Evolutionary conservation across 257 asterid genomes (phyloP).

Genomic region (Solanum bulbocastanum): DNA sequence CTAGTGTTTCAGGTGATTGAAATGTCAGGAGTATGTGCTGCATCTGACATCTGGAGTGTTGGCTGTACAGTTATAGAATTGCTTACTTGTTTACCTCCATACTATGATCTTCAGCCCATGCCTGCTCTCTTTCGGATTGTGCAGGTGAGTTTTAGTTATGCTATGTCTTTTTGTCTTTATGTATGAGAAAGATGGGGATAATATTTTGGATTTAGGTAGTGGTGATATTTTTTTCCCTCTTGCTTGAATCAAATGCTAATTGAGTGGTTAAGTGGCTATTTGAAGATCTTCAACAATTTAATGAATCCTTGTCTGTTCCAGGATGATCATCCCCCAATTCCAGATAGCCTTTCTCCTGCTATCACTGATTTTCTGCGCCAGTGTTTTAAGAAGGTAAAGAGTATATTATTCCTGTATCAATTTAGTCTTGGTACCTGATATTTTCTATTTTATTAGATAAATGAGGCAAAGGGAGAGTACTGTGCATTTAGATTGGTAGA

Average conservation of each 20-base stretch:
- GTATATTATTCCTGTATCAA: neutral
- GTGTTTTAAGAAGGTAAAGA: conserved; percentile 40
- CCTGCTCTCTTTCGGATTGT: conserved; percentile 97
- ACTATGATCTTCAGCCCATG: conserved; percentile 98
- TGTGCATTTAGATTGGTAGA: neutral
- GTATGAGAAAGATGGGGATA: neutral
- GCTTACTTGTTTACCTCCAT: conserved; percentile 94
- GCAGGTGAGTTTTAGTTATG: conserved; percentile 44
- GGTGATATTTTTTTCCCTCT: neutral
- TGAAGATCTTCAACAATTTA: neutral
- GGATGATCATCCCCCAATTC: conserved; percentile 49
- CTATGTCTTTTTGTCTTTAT: neutral
- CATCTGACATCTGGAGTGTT: conserved; percentile 99
- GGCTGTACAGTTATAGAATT: conserved; percentile 99
- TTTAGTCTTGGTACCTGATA: neutral
- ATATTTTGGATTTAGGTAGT: neutral
- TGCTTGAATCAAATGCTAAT: neutral
- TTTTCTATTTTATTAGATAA: neutral
- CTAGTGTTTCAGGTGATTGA: conserved; percentile 68
- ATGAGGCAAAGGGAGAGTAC: neutral
- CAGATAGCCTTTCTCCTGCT: conserved; percentile 39
- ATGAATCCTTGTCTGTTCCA: conserved; percentile 4
- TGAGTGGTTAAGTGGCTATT: neutral
- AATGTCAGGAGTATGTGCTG: conserved; percentile 99
- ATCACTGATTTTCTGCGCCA: conserved; percentile 42